A percentile compares a stretch with the other conserved stretches of the same genome.
phyloP scores from a whole-genome alignment of 2,329 filamentous ascomycete species.

The Pseudogymnoascus sp. region DNA sequence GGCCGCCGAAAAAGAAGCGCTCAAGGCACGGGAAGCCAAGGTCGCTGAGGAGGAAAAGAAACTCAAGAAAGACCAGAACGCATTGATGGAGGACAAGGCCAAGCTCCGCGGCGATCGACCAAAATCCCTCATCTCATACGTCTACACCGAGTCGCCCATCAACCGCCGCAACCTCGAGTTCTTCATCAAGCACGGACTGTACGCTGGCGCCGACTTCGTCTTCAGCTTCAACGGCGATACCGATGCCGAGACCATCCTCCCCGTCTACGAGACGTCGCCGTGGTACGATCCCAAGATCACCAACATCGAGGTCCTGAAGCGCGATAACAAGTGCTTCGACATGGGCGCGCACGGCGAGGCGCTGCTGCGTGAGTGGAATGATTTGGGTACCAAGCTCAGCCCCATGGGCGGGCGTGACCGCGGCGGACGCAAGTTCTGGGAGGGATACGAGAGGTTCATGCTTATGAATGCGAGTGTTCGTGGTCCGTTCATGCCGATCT shows the following conservation, averaged over 20 bases:
- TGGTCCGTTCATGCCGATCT: slow-evolving; percentile 11
- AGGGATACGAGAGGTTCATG: slow-evolving; percentile 9
- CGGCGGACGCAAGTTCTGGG: slow-evolving; percentile 21
- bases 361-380: slow-evolving; percentile 1
- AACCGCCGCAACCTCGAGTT: slow-evolving; percentile 9
- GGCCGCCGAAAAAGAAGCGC: not conserved
- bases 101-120: not conserved
- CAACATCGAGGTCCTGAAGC: slow-evolving; percentile 9
- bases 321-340: slow-evolving; percentile 10
- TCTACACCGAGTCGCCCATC: slow-evolving; percentile 9
- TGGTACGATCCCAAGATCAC: slow-evolving; percentile 10
- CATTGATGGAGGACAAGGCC: not conserved
- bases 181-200: slow-evolving; percentile 10
- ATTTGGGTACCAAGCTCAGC: not conserved
- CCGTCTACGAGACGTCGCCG: not conserved
- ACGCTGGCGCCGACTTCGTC: slow-evolving; percentile 9
- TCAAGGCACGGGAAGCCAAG: slow-evolving; percentile 1
- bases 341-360: slow-evolving; percentile 6
- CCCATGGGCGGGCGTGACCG: slow-evolving; percentile 1
- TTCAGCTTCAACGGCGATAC: slow-evolving; percentile 11
- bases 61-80: not conserved
- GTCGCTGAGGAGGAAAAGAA: not conserved
- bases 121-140: slow-evolving; percentile 11
- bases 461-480: slow-evolving; percentile 10
- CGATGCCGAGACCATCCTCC: slow-evolving; percentile 1